phyloP scores from a whole-genome alignment of 306 rosid genomes.

The Oxytropis ochrocephala region DNA sequence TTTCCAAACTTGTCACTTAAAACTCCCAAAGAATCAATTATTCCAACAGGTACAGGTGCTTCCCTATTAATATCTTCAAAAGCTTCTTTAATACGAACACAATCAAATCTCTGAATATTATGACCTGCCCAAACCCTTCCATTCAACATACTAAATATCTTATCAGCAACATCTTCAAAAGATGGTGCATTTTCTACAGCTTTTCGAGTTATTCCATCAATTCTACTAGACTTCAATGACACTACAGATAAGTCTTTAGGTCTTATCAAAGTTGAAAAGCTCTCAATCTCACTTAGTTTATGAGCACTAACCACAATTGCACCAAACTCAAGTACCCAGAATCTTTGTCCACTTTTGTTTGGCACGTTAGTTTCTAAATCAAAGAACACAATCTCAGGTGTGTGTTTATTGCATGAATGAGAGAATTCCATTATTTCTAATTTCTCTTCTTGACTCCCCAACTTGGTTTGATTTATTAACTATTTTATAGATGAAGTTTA shows the following conservation, averaged over 20 bases:
- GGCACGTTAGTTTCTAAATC: constrained; percentile 96
- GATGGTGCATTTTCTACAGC: constrained; percentile 60
- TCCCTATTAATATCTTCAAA: constrained; percentile 56
- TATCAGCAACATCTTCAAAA: constrained; percentile 76
- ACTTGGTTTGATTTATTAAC: neutral
- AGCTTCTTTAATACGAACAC: constrained; percentile 79
- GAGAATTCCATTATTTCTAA: constrained; percentile 35
- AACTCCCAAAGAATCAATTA: constrained; percentile 70
- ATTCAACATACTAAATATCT: constrained; percentile 59
- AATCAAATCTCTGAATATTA: constrained; percentile 77
- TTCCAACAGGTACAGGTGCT: constrained; percentile 59
- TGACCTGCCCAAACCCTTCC: constrained; percentile 97
- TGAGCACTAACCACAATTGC: constrained; percentile 71
- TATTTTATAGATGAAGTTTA: constrained; percentile 14
- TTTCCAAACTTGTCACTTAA: constrained; percentile 64
- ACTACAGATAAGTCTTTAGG: constrained; percentile 62
- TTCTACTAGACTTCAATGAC: constrained; percentile 48
- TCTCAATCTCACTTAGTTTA: constrained; percentile 72
- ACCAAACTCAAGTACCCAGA: constrained; percentile 78
- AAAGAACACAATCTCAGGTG: constrained; percentile 75
- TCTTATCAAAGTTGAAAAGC: constrained; percentile 61
- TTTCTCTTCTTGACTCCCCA: neutral
- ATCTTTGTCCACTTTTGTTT: constrained; percentile 51
- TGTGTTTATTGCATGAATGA: constrained; percentile 28
- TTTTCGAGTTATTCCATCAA: constrained; percentile 71